Evolutionary conservation across 805 yeast species (phyloP).

Genomic region (Candida methanosorbosa): DNA sequence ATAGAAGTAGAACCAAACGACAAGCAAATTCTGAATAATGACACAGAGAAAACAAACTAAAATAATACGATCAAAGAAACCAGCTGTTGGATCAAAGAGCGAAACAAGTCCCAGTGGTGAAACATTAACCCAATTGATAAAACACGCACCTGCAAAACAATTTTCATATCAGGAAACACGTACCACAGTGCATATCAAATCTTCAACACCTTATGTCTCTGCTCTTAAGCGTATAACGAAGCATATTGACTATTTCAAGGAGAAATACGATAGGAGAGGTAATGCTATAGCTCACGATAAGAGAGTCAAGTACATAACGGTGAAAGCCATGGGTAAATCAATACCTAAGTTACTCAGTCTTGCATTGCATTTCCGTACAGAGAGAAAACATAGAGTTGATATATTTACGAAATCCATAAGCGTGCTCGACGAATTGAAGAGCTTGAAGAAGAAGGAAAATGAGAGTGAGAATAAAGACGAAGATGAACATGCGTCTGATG

Average conservation of each 20-base stretch:
- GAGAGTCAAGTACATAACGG: slow-evolving; percentile 35
- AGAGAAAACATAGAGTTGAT: slow-evolving; percentile 44
- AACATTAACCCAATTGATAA: too few relatives aligned
- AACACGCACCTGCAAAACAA: slow-evolving; percentile 44
- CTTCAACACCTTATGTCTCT: slow-evolving; percentile 63
- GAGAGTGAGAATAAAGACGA: slow-evolving; percentile 7
- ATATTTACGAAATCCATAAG: slow-evolving; percentile 54
- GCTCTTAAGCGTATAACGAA: slow-evolving; percentile 59
- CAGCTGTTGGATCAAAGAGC: too few relatives aligned
- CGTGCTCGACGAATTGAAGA: slow-evolving; percentile 60
- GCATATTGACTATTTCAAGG: slow-evolving; percentile 26
- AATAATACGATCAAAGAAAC: too few relatives aligned
- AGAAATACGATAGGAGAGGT: slow-evolving; percentile 34
- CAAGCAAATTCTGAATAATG: too few relatives aligned
- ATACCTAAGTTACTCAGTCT: slow-evolving; percentile 55
- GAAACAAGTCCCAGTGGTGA: too few relatives aligned
- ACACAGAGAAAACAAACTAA: too few relatives aligned
- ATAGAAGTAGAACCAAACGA: too few relatives aligned
- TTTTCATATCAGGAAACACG: slow-evolving; percentile 35
- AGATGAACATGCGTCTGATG: slow-evolving; percentile 21
- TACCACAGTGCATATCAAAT: slow-evolving; percentile 48
- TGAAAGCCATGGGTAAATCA: slow-evolving; percentile 73
- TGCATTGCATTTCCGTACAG: slow-evolving; percentile 49
- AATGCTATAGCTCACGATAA: slow-evolving; percentile 11
- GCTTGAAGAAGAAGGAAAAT: slow-evolving; percentile 2